Evolutionary conservation across 331 rosid genomes (phyloP), one percentile per base, ranked within the genome.

Genomic region (Dryas integrifolia): DNA sequence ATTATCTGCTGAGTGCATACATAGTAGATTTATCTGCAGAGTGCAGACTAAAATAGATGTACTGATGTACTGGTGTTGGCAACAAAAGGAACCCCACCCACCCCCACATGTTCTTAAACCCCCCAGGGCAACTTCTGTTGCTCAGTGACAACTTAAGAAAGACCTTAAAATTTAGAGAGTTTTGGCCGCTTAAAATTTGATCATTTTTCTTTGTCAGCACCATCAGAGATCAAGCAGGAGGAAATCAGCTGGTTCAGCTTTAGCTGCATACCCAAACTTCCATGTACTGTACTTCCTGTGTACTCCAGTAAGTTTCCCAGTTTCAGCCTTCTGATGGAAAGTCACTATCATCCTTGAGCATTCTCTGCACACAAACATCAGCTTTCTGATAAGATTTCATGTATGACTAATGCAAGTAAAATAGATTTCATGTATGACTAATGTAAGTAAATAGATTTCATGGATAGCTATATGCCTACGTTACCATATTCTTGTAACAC

Each of bases 311-410:
- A 88, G 89, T 73, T 85, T 86, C 24, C 88, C 96, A 0, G 87
- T 81, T 48, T 89, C 86, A 16, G 95, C 94, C 65, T 78, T 86
- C 81, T 79, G 87, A 80, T 92, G 98, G 85, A 85, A 86, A 76
- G 67, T 52, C 61, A 90, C 95, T 91, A 90, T 88, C 92, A 83
- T 26, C 76, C 76, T 84, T 46, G 98, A 88, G 85, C 98, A 92
- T 75, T 86, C 90, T 69, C 98, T 92, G 50, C 59, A 2, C 46
- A 30, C 12, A 12, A n/a, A 26, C 6, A 62, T 56, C 7, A 70
- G 47, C 4, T 38, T 44, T 14, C 13, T 47, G 12, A 26, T 30
- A 43, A 56, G 39, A 2, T 39, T 38, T 39, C 40, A 45, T 44
- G 4, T 14, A 9, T 21, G 24, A 21, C 24, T 21, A 21, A 21